Evolutionary conservation across 768 basidiomycete species (phyloP), one percentile per base, ranked within the genome.

Genomic region (Lactifluus volemus): DNA sequence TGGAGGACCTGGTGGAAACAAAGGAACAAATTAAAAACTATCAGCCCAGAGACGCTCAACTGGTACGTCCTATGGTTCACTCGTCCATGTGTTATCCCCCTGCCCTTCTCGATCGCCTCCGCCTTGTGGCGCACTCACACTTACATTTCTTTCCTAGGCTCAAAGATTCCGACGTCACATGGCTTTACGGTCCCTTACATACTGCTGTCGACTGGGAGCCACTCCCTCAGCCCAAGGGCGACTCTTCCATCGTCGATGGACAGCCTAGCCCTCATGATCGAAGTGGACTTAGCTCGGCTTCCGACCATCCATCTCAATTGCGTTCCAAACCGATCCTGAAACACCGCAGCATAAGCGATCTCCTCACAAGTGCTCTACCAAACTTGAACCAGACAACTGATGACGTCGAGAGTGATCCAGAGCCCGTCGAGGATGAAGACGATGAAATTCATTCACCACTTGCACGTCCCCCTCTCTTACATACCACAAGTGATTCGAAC

Each of bases 1-100:
- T 99, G 96, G 96, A 78, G 96, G 45, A 98, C 95, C 1, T 99
- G 96, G 96, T 98, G 95, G 87, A 98, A 98, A 76, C 95, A 98
- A 81, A 79, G 96, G 64, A 97, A 97, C 68, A 90, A 94, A 66
- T 82, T 99, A 63, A 91, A 88, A 77, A 99, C 96, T 0, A 81
- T 99, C 71, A 89, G 86, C 29, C 96, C 96, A 60, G 97, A 99
- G 78, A 97, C 95, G 4, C 84, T 99, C 68, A 99, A 99, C 73
- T 99, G 96, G 96, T 98, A 69, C 69, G 88, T 70, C 52, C 56
- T 19, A 8, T 41, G 9, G 10, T 41, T 56, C 39, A 17, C 14
- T 53, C 53, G 11, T 38, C 17, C 58, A 38, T 38, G 48, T 50
- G 10, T 17, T 36, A 14, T 25, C 25, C 25, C 36, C 19, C 25